These are phyloP conservation scores for Hortiboletus campestris DNA, from an alignment of 768 basidiomycete genomes.

Conservation along the genomic window DNA sequence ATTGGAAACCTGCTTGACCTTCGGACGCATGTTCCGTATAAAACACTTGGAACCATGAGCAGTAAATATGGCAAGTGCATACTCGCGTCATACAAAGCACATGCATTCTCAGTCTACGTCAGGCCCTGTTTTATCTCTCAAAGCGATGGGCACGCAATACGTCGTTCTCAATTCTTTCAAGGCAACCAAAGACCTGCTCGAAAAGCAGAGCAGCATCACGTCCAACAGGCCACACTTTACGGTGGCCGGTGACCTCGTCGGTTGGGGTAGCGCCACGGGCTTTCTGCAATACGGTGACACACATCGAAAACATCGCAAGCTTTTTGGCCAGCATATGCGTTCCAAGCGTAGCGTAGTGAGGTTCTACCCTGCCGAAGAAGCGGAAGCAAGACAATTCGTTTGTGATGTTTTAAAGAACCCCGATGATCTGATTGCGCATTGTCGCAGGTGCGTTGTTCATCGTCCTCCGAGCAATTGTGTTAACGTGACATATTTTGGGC, in stretches of 20 bases:
- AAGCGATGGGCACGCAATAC: constrained; percentile 42
- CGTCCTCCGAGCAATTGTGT: too few relatives aligned
- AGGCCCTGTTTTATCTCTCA: constrained; percentile 6
- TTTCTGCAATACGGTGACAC: constrained; percentile 10
- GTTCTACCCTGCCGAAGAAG: constrained; percentile 3
- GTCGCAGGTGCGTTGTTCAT: not conserved
- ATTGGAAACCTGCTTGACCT: constrained; percentile 57
- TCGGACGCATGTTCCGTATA: constrained; percentile 49
- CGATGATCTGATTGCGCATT: not conserved
- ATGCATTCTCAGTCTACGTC: constrained; percentile 8
- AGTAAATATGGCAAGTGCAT: constrained; percentile 44
- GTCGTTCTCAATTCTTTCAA: constrained; percentile 48
- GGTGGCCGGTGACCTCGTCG: constrained; percentile 21
- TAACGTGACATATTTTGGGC: not conserved
- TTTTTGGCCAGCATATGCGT: constrained; percentile 3
- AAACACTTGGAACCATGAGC: constrained; percentile 40
- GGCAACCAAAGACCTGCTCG: constrained; percentile 19
- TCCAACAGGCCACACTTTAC: constrained; percentile 5
- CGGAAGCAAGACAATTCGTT: not conserved
- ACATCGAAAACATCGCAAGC: constrained; percentile 3
- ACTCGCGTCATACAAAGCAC: not conserved
- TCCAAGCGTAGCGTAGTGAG: not conserved
- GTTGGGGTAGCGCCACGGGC: not conserved
- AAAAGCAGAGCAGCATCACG: constrained; percentile 4
- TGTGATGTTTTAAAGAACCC: not conserved